These are phyloP conservation scores for Hymenoscyphus fraxineus DNA, from an alignment of 2,329 filamentous ascomycete species.

Conservation along the genomic window DNA sequence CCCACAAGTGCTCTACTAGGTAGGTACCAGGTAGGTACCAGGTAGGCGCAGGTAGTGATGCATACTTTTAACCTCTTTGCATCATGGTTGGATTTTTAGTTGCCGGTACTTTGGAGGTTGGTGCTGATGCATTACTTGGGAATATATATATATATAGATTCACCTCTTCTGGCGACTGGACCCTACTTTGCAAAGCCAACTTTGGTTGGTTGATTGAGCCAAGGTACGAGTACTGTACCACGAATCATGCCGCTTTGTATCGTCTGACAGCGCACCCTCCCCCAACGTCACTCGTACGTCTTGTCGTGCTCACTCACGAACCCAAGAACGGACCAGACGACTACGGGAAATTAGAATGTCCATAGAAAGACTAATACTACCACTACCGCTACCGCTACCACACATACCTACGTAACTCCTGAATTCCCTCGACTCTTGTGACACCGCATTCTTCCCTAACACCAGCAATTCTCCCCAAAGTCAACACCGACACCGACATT, in stretches of 20 bases:
- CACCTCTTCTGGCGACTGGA: neutral
- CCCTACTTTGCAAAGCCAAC: no score
- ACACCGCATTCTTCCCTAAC: neutral
- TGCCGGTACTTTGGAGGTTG: neutral
- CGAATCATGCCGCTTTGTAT: neutral
- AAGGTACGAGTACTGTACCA: no score
- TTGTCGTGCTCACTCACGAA: neutral
- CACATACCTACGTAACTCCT: neutral
- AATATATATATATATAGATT: neutral
- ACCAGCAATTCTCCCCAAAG: no score
- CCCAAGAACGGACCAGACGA: neutral
- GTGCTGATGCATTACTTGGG: neutral
- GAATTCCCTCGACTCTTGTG: neutral
- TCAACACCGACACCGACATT: neutral
- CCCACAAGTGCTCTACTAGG: no score
- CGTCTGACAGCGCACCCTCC: neutral
- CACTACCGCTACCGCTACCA: neutral
- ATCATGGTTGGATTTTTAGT: neutral
- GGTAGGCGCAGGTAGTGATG: neutral
- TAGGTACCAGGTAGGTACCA: no score
- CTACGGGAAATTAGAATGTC: neutral
- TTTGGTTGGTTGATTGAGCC: no score
- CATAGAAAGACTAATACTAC: neutral
- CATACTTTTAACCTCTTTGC: neutral
- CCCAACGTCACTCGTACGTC: neutral